Evolutionary conservation across 345 rosid genomes (phyloP), one percentile per base, ranked within the genome.

Genomic region (Populus alba): DNA sequence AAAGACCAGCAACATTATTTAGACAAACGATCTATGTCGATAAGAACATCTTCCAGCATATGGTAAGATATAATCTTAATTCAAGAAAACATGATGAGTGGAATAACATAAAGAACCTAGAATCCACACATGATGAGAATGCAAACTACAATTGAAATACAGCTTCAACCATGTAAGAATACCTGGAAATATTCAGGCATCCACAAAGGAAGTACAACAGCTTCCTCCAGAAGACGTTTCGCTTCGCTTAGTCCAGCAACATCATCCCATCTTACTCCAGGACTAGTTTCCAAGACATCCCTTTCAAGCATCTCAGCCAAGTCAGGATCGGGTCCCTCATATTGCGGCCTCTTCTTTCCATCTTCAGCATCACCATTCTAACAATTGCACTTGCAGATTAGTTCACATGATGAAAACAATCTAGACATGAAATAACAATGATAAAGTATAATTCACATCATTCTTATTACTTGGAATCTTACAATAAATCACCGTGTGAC

Each of bases 171-270:
- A 68, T 20, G 59, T 39, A 38, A 77, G 22, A 78, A 68, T 85
- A 96, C 99, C 97, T 94, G 98, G 86, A 97, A 97, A 87, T 97
- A 97, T 83, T 97, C 99, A 37, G 99, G 97, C 98, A 97, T 97
- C 99, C 98, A 97, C 81, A 97, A 79, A 81, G 99, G 99, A 89
- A 97, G 99, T 68, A 97, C 99, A 80, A 97, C 98, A 65, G 99
- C 99, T 86, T 97, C 98, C 88, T 97, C 99, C 73, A 97, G 89
- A 81, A 97, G 96, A 76, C 99, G 35, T 87, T 86, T 97, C 68
- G 99, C 99, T 89, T 97, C 99, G 68, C 91, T 88, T 88, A 97
- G 89, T 72, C 99, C 99, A 63, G 99, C 99, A 83, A 97, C 99
- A 82, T 97, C 99, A 77, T 94, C 99, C 99, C 99, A 97, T 82